phyloP scores from a whole-genome alignment of 2,329 filamentous ascomycete genomes.

The Talaromyces marneffei region DNA sequence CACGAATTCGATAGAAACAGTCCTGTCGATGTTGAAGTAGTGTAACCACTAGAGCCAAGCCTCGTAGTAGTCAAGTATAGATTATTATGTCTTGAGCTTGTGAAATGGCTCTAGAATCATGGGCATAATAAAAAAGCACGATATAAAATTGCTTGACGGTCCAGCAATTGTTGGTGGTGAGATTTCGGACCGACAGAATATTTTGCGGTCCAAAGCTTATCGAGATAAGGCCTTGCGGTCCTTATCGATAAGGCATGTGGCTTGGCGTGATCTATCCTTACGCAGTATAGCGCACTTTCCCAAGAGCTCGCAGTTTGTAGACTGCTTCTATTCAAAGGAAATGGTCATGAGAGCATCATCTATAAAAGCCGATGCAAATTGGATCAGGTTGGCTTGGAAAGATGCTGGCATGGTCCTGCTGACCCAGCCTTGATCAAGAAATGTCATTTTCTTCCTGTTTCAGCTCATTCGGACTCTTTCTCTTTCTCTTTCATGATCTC shows the following conservation, averaged over 20 bases:
- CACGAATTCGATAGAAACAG: neutral
- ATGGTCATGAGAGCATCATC: neutral
- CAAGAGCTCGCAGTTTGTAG: neutral
- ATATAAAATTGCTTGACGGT: neutral
- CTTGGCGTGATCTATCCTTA: neutral
- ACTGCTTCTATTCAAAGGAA: neutral
- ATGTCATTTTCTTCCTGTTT: neutral
- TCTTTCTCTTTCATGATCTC: constrained; percentile 29
- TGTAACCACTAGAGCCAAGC: neutral
- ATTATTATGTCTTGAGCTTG: neutral
- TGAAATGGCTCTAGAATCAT: neutral
- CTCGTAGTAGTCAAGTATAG: neutral
- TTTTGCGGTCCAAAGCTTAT: neutral
- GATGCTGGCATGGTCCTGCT: neutral
- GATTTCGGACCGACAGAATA: neutral
- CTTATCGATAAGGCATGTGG: neutral
- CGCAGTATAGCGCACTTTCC: neutral
- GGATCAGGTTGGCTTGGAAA: neutral
- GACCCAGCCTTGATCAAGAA: neutral
- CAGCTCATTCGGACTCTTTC: constrained; percentile 11
- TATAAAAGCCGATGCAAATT: neutral
- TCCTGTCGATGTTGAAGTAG: neutral
- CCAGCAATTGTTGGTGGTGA: neutral
- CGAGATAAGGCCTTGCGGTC: neutral
- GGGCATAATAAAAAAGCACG: neutral